These are phyloP conservation scores for Phoenix roebelenii DNA, from an alignment of 176 grass and related monocot genomes.

Conservation along the genomic window DNA sequence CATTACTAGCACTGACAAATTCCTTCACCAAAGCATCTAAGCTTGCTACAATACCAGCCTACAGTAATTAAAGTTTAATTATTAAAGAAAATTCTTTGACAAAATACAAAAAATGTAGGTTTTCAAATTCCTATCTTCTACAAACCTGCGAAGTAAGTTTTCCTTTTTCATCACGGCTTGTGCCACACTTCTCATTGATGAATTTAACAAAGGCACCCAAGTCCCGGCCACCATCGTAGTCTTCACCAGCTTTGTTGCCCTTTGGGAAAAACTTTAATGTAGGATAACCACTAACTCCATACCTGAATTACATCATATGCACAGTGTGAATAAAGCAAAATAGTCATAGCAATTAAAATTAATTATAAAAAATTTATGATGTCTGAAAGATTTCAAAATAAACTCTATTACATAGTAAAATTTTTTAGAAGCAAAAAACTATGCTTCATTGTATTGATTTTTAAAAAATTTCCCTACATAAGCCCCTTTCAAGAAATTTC, in stretches of 20 bases:
- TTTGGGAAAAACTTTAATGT: constrained; percentile 96
- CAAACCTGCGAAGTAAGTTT: constrained; percentile 74
- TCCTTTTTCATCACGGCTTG: constrained; percentile 67
- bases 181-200: constrained; percentile 91
- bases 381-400: too few species aligned
- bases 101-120: neutral
- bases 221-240: constrained; percentile 75
- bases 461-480: too few species aligned
- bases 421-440: too few species aligned
- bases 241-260: constrained; percentile 89
- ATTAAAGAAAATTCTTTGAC: neutral
- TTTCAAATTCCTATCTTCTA: neutral
- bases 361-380: too few species aligned
- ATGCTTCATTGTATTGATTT: too few species aligned
- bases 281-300: constrained; percentile 85
- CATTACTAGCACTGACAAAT: constrained; percentile 45
- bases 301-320: constrained; percentile 30
- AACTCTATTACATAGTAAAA: too few species aligned
- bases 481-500: too few species aligned
- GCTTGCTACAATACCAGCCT: constrained; percentile 67
- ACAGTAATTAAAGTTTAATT: constrained; percentile 17
- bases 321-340: constrained; percentile 1
- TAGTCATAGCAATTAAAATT: neutral
- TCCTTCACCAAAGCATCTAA: constrained; percentile 82
- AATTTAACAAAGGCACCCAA: constrained; percentile 94